Evolutionary conservation across 495 filamentous ascomycete species (phyloP).

Genomic region (Lentithecium fluviatile): DNA sequence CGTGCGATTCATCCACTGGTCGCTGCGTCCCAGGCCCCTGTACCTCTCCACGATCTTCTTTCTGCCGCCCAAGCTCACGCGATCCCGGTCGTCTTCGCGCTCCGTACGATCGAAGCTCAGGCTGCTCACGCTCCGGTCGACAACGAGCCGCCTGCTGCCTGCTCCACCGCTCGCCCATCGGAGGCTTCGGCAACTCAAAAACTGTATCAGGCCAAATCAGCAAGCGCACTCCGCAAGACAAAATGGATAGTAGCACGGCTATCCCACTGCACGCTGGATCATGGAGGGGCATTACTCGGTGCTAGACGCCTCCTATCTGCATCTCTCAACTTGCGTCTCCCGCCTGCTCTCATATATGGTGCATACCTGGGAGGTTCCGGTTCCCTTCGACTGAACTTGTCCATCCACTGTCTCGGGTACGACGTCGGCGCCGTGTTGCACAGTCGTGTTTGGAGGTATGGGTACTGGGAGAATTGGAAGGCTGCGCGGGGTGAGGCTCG

Average conservation of each 20-base stretch:
- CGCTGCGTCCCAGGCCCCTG: no score
- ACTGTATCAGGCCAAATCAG: background rate
- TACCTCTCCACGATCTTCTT: no score
- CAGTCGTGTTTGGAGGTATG: background rate
- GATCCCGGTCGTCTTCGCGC: no score
- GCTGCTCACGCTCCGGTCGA: no score
- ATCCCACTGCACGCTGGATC: conserved; percentile 21
- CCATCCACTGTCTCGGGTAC: background rate
- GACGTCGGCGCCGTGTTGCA: background rate
- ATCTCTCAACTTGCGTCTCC: conserved; percentile 13
- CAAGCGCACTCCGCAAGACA: background rate
- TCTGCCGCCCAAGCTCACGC: no score
- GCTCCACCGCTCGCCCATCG: no score
- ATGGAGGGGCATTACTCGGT: conserved; percentile 34
- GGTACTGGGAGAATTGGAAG: background rate
- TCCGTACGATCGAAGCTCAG: no score
- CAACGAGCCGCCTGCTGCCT: no score
- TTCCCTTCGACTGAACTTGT: background rate
- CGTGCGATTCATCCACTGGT: no score
- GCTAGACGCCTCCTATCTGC: conserved; percentile 15
- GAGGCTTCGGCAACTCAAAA: background rate
- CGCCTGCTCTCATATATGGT: conserved; percentile 9
- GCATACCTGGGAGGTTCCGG: conserved; percentile 12
- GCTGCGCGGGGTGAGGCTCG: background rate
- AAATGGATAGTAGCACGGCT: conserved; percentile 12